These are phyloP conservation scores for Cryphonectria carpinicola DNA, from an alignment of 2,329 filamentous ascomycete species.

Conservation along the genomic window DNA sequence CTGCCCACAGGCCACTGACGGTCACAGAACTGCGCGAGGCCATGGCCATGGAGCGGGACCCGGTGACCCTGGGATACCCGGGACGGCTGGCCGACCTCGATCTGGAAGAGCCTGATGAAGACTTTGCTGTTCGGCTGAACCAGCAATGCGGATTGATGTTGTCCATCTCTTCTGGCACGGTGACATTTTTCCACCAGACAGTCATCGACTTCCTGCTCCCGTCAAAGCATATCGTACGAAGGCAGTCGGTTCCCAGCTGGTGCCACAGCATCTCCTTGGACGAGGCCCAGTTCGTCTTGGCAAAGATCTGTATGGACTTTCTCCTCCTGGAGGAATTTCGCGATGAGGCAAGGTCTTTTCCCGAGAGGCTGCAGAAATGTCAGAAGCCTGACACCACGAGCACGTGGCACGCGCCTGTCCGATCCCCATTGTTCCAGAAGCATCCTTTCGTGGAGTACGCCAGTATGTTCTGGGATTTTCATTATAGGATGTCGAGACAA, in stretches of 20 bases:
- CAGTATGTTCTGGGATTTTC: background rate
- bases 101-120: background rate
- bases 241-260: background rate
- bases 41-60: background rate
- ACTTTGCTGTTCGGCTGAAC: background rate
- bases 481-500: background rate
- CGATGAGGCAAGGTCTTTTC: background rate
- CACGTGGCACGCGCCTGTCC: background rate
- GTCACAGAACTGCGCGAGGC: background rate
- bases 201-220: slow-evolving; percentile 3
- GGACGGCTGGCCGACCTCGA: background rate
- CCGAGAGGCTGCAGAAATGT: background rate
- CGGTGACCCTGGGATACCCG: background rate
- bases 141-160: slow-evolving; percentile 1
- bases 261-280: slow-evolving; percentile 1
- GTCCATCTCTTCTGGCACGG: slow-evolving; percentile 1
- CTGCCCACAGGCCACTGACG: background rate
- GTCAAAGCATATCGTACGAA: background rate
- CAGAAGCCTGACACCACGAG: background rate
- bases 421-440: background rate
- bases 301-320: background rate
- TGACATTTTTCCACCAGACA: slow-evolving; percentile 8
- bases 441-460: slow-evolving; percentile 4
- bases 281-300: background rate
- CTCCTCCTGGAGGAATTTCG: slow-evolving; percentile 2